Conservation (phyloP, 2,329 filamentous ascomycete genomes). For the Nigrospora osmanthi region DNA sequence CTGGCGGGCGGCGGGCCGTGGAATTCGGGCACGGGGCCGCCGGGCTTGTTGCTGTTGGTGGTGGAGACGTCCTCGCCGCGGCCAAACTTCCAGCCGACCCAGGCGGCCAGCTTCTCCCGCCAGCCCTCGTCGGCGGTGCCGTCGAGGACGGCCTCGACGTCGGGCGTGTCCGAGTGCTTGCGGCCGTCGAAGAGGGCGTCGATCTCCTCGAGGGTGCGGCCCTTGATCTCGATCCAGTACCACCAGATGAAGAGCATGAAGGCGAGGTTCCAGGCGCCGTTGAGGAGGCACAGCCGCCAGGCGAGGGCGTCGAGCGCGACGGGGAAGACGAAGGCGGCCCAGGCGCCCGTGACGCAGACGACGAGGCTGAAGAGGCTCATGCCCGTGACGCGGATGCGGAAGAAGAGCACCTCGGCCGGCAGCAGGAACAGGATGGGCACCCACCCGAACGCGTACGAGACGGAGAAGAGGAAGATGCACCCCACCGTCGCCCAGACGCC, state of each 20-base stretch:
- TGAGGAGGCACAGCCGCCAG: conserved; percentile 15
- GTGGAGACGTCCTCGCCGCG: too few species aligned
- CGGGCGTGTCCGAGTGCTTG: conserved; percentile 3
- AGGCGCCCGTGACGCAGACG: conserved; percentile 3
- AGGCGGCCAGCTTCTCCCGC: background rate
- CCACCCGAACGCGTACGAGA: conserved; percentile 19
- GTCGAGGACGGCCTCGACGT: conserved; percentile 2
- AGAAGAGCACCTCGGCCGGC: conserved; percentile 20
- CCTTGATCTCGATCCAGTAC: conserved; percentile 11
- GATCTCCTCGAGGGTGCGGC: conserved; percentile 13
- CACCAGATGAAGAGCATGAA: conserved; percentile 10
- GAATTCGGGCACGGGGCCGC: too few species aligned
- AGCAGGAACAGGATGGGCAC: conserved; percentile 17
- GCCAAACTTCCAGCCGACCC: background rate
- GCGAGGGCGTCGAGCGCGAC: conserved; percentile 11
- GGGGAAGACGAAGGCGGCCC: conserved; percentile 11
- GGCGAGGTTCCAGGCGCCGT: conserved; percentile 13
- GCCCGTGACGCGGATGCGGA: conserved; percentile 16
- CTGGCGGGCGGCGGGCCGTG: too few species aligned
- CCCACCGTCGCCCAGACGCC: conserved; percentile 7
- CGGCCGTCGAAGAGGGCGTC: conserved; percentile 7
- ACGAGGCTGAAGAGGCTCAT: conserved; percentile 24
- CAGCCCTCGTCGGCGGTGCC: background rate
- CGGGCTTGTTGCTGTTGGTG: too few species aligned
- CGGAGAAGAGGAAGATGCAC: conserved; percentile 19